Conservation (phyloP, 495 filamentous ascomycete species). For the Neurospora sp. region DNA sequence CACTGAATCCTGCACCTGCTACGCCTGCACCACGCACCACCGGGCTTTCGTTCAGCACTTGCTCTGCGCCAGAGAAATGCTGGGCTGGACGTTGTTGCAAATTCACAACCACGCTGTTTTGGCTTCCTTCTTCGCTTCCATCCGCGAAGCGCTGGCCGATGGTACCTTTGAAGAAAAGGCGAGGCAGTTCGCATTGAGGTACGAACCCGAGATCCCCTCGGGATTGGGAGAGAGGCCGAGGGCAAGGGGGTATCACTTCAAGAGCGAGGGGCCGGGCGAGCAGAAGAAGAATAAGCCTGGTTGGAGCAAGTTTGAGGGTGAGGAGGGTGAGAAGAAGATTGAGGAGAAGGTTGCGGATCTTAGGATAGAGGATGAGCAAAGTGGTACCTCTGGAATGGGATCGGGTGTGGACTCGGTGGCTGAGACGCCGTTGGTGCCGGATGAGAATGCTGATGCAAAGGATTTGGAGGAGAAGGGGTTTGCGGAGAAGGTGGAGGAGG, state of each 20-base stretch:
- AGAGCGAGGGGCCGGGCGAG: constrained; percentile 54
- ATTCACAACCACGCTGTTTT: constrained; percentile 76
- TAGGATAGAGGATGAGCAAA: background rate
- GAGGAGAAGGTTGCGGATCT: background rate
- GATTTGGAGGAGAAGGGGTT: background rate
- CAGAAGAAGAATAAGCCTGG: constrained; percentile 56
- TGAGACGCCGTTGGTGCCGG: constrained; percentile 3
- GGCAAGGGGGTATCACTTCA: constrained; percentile 77
- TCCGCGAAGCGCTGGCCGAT: constrained; percentile 42
- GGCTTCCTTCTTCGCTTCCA: constrained; percentile 58
- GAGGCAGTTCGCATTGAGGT: constrained; percentile 46
- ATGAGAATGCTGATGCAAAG: background rate
- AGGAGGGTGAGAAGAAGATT: background rate
- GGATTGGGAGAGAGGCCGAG: constrained; percentile 71
- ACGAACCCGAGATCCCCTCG: constrained; percentile 58
- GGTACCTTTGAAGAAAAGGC: constrained; percentile 58
- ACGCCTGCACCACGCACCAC: constrained; percentile 76
- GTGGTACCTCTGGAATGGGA: background rate
- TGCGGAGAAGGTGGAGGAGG: background rate
- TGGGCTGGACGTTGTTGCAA: constrained; percentile 86
- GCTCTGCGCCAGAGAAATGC: constrained; percentile 84
- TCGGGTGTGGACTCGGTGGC: background rate
- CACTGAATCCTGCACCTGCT: constrained; percentile 56
- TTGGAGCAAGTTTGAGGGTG: constrained; percentile 39
- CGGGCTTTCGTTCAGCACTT: constrained; percentile 81